These are phyloP conservation scores for Cornus controversa DNA, from an alignment of 148 eudicot genomes.

Conservation along the genomic window DNA sequence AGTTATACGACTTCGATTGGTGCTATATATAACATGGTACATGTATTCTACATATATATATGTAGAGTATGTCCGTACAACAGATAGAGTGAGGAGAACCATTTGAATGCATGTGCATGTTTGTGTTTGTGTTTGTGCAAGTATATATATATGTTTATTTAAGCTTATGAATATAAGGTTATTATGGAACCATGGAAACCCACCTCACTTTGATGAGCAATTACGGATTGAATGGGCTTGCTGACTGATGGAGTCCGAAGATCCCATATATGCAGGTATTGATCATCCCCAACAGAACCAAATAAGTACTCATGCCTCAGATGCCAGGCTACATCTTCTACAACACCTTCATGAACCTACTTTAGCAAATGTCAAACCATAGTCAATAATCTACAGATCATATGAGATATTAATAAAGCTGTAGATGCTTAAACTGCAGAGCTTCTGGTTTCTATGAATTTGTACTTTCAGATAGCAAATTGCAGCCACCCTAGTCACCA, in stretches of 20 bases:
- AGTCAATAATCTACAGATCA: not conserved
- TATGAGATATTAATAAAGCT: not conserved
- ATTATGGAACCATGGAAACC: constrained; percentile 6
- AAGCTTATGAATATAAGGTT: not conserved
- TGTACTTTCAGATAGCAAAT: not conserved
- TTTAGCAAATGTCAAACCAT: constrained; percentile 15
- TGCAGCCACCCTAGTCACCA: not conserved
- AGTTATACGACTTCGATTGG: not conserved
- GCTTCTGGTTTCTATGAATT: not conserved
- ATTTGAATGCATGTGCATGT: constrained; percentile 1
- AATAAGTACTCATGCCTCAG: constrained; percentile 66
- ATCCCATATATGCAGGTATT: constrained; percentile 76
- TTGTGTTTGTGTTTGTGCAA: not conserved
- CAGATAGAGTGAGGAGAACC: not conserved
- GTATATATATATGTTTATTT: too few relatives aligned
- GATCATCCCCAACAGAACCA: constrained; percentile 77
- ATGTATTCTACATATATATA: not conserved
- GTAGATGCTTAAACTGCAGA: not conserved
- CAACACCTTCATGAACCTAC: constrained; percentile 72
- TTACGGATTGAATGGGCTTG: constrained; percentile 80
- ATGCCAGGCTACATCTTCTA: constrained; percentile 86
- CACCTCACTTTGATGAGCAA: constrained; percentile 93
- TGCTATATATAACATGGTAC: not conserved
- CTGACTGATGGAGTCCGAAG: constrained; percentile 60
- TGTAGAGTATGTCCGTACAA: not conserved